These are phyloP conservation scores for Cladophialophora immunda DNA, from an alignment of 2,329 filamentous ascomycete species.

Conservation along the genomic window DNA sequence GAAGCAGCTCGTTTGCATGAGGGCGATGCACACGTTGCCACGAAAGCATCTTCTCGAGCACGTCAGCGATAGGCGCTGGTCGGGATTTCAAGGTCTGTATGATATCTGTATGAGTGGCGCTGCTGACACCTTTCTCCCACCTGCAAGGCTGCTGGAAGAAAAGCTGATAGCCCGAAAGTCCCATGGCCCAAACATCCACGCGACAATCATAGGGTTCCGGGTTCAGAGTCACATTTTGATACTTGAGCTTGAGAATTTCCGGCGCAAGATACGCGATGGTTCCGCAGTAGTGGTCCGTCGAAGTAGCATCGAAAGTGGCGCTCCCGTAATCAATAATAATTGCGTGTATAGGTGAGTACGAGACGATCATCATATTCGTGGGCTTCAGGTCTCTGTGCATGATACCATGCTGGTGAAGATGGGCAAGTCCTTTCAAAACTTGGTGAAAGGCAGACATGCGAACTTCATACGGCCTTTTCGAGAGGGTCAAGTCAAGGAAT, in stretches of 20 bases:
- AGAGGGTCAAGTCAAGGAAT: conserved; percentile 18
- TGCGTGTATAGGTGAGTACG: conserved; percentile 78
- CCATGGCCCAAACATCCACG: conserved; percentile 25
- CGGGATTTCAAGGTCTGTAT: conserved; percentile 18
- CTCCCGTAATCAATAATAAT: conserved; percentile 99
- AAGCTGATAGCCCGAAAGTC: conserved; percentile 24
- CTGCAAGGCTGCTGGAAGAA: conserved; percentile 24
- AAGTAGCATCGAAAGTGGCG: conserved; percentile 66
- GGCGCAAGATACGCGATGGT: conserved; percentile 94
- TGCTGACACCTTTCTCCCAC: conserved; percentile 26
- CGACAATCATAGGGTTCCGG: conserved; percentile 17
- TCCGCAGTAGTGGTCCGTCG: conserved; percentile 55
- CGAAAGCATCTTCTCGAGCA: conserved; percentile 18
- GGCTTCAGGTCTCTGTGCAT: conserved; percentile 92
- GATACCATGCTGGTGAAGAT: conserved; percentile 84
- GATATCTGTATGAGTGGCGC: conserved; percentile 13
- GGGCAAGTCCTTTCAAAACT: conserved; percentile 85
- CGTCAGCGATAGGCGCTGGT: conserved; percentile 15
- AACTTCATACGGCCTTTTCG: conserved; percentile 14
- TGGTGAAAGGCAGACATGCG: conserved; percentile 76
- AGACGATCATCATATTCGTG: conserved; percentile 86
- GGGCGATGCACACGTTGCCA: conserved; percentile 17
- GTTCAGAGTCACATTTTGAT: conserved; percentile 1
- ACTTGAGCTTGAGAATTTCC: conserved; percentile 57
- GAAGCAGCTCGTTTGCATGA: conserved; percentile 54